Conservation (phyloP, 805 yeast species). For the Cyberlindnera samutprakarnensis region DNA sequence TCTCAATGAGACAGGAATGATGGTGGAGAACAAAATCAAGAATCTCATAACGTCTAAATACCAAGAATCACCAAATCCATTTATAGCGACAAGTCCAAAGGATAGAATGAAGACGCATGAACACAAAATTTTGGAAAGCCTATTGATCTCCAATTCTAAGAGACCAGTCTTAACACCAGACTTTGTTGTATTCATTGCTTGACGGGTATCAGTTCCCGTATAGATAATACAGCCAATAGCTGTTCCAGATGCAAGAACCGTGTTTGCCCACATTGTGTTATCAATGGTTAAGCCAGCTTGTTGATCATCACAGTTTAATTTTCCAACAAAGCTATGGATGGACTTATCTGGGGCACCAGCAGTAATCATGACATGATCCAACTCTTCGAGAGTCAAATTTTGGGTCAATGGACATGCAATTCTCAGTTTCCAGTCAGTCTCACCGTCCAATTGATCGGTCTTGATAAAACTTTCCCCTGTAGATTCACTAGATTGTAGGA, state of each 20-base stretch:
- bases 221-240: conserved; percentile 84
- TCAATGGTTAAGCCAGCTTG: conserved; percentile 71
- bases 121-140: conserved; percentile 81
- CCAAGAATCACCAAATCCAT: conserved; percentile 75
- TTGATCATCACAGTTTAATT: conserved; percentile 49
- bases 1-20: conserved; percentile 91
- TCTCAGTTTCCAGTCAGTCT: conserved; percentile 96
- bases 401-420: conserved; percentile 74
- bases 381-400: conserved; percentile 38
- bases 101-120: conserved; percentile 77
- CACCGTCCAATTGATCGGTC: conserved; percentile 98
- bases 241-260: conserved; percentile 91
- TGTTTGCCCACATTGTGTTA: conserved; percentile 96
- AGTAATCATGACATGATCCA: conserved; percentile 48
- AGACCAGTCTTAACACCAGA: conserved; percentile 86
- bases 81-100: conserved; percentile 66
- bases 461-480: conserved; percentile 88
- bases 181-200: conserved; percentile 84
- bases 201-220: conserved; percentile 92
- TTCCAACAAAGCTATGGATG: conserved; percentile 78
- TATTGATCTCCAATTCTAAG: conserved; percentile 85
- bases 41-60: conserved; percentile 87
- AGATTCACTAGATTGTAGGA: conserved; percentile 74
- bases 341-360: conserved; percentile 81
- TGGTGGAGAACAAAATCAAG: conserved; percentile 85